Percentiles rank a stretch among this genome's conserved stretches.
These are phyloP conservation scores for Phellopilus nigrolimitatus DNA, from an alignment of 1,284 basidiomycete genomes.

Conservation along the genomic window DNA sequence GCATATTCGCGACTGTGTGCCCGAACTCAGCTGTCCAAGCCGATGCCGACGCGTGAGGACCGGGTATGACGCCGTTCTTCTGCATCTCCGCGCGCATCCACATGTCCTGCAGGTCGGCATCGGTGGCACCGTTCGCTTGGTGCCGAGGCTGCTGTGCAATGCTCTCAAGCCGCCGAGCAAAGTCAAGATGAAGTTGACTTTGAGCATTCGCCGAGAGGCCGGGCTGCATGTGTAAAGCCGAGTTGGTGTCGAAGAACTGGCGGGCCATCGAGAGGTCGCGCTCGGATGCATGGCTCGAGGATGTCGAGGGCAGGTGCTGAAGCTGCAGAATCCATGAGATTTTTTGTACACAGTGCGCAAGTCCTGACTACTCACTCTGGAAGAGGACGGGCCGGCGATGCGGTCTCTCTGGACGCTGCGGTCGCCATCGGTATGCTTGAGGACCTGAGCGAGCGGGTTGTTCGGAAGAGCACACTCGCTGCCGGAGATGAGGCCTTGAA, in stretches of 20 bases:
- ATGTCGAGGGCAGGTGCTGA: constrained; percentile 62
- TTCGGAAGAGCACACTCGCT: constrained; percentile 83
- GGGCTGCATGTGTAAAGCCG: constrained; percentile 25
- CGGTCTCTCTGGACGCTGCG: constrained; percentile 84
- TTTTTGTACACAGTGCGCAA: not conserved
- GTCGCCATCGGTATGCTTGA: constrained; percentile 91
- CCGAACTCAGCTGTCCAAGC: constrained; percentile 53
- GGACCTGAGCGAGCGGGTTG: constrained; percentile 86
- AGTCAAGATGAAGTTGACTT: not conserved
- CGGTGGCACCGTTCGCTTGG: constrained; percentile 14
- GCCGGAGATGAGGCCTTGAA: constrained; percentile 82
- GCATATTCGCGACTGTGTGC: constrained; percentile 11
- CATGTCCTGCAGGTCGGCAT: constrained; percentile 18
- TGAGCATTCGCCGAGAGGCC: not conserved
- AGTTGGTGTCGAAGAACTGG: constrained; percentile 63
- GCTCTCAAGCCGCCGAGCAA: constrained; percentile 22
- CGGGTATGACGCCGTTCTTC: constrained; percentile 26
- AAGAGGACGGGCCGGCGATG: constrained; percentile 65
- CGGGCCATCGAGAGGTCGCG: constrained; percentile 71
- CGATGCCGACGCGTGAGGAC: constrained; percentile 12
- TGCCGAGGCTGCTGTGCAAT: constrained; percentile 20
- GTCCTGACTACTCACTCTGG: constrained; percentile 44
- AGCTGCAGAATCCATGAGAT: constrained; percentile 39
- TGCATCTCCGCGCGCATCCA: constrained; percentile 14
- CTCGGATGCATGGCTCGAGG: constrained; percentile 43